Evolutionary conservation across 305 asterid species (phyloP).

Genomic region (Rubia tinctorum): DNA sequence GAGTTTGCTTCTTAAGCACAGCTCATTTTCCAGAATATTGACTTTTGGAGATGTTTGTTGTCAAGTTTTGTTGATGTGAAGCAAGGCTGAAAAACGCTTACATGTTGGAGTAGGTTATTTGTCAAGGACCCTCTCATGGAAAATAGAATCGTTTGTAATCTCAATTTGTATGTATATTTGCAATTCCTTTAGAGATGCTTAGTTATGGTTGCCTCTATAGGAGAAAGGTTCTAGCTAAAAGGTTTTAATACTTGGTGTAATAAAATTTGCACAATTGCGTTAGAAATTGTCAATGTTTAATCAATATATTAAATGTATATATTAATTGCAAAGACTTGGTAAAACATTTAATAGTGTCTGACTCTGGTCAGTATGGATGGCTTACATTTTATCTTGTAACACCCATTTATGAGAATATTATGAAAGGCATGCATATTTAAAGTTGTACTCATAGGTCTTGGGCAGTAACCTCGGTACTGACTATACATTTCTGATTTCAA

Average conservation of each 20-base stretch:
- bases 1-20: neutral
- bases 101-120: neutral
- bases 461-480: neutral
- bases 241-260: neutral
- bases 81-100: neutral
- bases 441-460: neutral
- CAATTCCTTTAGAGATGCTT: neutral
- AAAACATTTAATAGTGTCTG: neutral
- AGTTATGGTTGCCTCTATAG: neutral
- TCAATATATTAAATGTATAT: neutral
- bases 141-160: constrained; percentile 2
- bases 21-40: neutral
- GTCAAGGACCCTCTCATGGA: neutral
- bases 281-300: neutral
- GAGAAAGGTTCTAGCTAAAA: neutral
- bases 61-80: neutral
- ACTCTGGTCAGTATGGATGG: neutral
- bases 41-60: neutral
- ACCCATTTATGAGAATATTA: constrained; percentile 1
- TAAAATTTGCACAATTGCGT: neutral
- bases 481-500: neutral
- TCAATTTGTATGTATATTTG: neutral
- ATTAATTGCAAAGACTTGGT: neutral
- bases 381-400: neutral
- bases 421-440: neutral